phyloP scores from a whole-genome alignment of 108 stramenopile species.

The Pseudonitzschia multistriata region DNA sequence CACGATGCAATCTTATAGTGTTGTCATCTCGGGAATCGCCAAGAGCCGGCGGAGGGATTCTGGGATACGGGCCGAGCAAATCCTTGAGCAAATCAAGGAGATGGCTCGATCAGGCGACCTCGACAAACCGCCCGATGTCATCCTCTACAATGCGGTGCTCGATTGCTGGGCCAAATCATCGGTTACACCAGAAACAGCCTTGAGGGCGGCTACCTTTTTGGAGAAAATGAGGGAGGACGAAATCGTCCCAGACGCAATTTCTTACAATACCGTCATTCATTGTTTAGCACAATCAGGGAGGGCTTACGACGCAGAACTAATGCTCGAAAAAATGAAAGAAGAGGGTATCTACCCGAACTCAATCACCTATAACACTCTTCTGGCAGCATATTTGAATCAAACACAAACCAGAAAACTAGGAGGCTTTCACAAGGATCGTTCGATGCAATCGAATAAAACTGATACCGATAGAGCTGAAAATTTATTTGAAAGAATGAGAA shows the following conservation, averaged over 20 bases:
- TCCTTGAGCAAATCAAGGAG: slow-evolving; percentile 59
- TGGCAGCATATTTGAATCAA: slow-evolving; percentile 31
- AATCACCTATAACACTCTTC: slow-evolving; percentile 41
- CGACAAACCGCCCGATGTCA: slow-evolving; percentile 55
- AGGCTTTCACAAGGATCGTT: not conserved
- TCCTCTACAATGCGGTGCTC: slow-evolving; percentile 68
- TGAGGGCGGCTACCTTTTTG: slow-evolving; percentile 19
- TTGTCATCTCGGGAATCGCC: slow-evolving; percentile 29
- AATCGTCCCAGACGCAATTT: slow-evolving; percentile 32
- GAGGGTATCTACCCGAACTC: slow-evolving; percentile 26
- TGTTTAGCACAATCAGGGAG: slow-evolving; percentile 23
- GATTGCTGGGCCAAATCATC: slow-evolving; percentile 66
- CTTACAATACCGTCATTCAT: slow-evolving; percentile 33
- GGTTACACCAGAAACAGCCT: slow-evolving; percentile 1
- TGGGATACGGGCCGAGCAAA: slow-evolving; percentile 28
- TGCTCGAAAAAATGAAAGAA: slow-evolving; percentile 39
- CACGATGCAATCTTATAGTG: slow-evolving; percentile 30
- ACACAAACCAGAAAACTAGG: not conserved
- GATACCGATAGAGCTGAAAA: slow-evolving; percentile 49
- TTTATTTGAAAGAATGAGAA: slow-evolving; percentile 51
- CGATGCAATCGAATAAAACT: not conserved
- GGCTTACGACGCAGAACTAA: slow-evolving; percentile 21
- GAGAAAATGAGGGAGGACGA: slow-evolving; percentile 22
- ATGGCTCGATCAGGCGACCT: slow-evolving; percentile 60
- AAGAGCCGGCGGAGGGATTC: slow-evolving; percentile 13